phyloP scores from a whole-genome alignment of 2,329 filamentous ascomycete genomes.

The Emergomyces orientalis region DNA sequence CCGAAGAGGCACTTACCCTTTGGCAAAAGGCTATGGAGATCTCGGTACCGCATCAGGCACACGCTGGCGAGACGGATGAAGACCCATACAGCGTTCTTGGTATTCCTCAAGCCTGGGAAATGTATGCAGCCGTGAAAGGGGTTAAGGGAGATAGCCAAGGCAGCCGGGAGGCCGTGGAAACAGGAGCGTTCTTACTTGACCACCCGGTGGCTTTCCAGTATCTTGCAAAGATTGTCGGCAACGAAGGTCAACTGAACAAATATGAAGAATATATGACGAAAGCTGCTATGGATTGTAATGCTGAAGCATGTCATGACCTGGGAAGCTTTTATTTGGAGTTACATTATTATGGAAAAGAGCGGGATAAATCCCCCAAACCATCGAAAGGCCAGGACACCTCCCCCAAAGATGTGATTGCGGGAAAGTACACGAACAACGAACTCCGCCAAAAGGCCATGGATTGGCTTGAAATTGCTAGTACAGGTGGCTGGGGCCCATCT shows the following conservation, averaged over 20 bases:
- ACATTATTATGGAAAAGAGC: conserved; percentile 17
- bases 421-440: conserved; percentile 9
- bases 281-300: conserved; percentile 25
- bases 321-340: conserved; percentile 28
- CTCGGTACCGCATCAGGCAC: neutral
- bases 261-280: conserved; percentile 31
- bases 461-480: conserved; percentile 28
- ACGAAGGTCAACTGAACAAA: conserved; percentile 15
- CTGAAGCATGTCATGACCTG: conserved; percentile 25
- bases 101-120: conserved; percentile 22
- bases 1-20: conserved; percentile 8
- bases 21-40: conserved; percentile 12
- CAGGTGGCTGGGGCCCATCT: conserved; percentile 17
- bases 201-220: conserved; percentile 21
- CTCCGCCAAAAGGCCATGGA: conserved; percentile 22
- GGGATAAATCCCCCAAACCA: neutral
- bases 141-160: conserved; percentile 12
- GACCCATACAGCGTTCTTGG: conserved; percentile 7
- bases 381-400: neutral
- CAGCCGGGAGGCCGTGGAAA: conserved; percentile 19
- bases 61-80: neutral
- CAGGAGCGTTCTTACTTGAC: conserved; percentile 26
- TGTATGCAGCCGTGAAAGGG: conserved; percentile 21
- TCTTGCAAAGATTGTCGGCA: conserved; percentile 20
- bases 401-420: neutral